Base-by-base conservation (phyloP, 345 rosid species). In the Durio zibethinus region DNA sequence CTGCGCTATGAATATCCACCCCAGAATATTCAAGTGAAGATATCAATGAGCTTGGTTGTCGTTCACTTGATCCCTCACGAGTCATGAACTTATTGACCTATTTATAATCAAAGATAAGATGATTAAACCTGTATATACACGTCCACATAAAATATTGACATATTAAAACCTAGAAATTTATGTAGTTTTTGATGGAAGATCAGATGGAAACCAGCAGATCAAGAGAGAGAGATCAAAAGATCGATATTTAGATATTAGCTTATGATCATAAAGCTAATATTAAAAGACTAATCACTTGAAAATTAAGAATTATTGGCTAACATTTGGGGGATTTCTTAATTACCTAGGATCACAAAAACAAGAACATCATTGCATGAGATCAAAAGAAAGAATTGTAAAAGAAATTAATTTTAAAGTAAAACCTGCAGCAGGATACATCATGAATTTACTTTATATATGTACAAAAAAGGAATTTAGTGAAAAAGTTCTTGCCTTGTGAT, bases 401-500 rank as follows among this genome's bases (percentile, higher is more conserved):
- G 29, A 21, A 23, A 20, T 10, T 33, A 33, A 21, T 16, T 1
- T 33, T 33, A 33, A 33, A 33, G 36, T 33, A 52, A n/a, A n/a
- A 5, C n/a, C n/a, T 48, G 11, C 59, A 68, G 48, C 78, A 23
- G 31, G 69, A 42, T n/a, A n/a, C n/a, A n/a, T 42, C 20, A 21
- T 59, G 20, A 60, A 42, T 25, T 10, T 23, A 40, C 5, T 47
- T 47, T 4, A 3, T 15, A 47, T 12, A 56, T 56, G 7, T n/a
- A n/a, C n/a, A n/a, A n/a, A n/a, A n/a, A 10, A 62, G 42, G 48
- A 52, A 79, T 12, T 25, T 40, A 11, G 3, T 20, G 40, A 50
- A 62, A 54, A 7, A 1, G 48, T 33, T 62, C 87, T 80, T 77
- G 74, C 84, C 83, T 79, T 47, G 18, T 74, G 79, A 69, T 69